Base-by-base conservation (phyloP, 345 rosid species). In the Luvunga scandens region DNA sequence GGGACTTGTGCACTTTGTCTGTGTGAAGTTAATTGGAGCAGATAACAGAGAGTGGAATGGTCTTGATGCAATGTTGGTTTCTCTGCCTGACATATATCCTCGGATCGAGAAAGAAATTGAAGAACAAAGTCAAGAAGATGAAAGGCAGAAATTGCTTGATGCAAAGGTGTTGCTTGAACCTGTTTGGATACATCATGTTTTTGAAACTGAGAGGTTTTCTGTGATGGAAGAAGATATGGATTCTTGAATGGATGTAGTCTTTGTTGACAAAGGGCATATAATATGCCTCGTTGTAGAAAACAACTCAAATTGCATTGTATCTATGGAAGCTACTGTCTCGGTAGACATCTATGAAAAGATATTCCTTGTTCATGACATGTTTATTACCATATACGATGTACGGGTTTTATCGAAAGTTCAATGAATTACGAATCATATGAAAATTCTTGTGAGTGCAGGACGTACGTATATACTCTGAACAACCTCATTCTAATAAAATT, bases 111-210 rank as follows among this genome's bases (percentile, higher is more conserved):
- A 72, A 82, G 88, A 90, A 79, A 81, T 88, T 24, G 90, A 87
- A 70, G 97, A 88, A 78, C 84, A 80, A 69, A 80, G 66, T 45
- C 67, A 81, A 18, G 90, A 82, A 71, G 87, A 87, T 68, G 82
- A 75, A 50, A 80, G 73, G 39, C 85, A 80, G 74, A 82, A 71
- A 77, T 73, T 96, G 30, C 75, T 69, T 19, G 66, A 79, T 9
- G 88, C 92, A 36, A 90, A 84, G 78, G 86, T 77, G 8, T 80
- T 94, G 89, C 97, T 96, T 36, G 90, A 90, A 78, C 95, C 97
- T 75, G 85, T 94, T 78, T 96, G 98, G 99, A 76, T 86, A 81
- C 89, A 92, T 78, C 97, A 92, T 85, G 84, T 89, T 72, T 88
- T 88, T 83, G 98, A 93, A 88, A 90, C 93, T 1, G 90, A 87